A percentile compares a stretch with the other conserved stretches of the same genome.
Conservation (phyloP, 2,329 filamentous ascomycete genomes). For the Phaeomoniella chlamydospora region DNA sequence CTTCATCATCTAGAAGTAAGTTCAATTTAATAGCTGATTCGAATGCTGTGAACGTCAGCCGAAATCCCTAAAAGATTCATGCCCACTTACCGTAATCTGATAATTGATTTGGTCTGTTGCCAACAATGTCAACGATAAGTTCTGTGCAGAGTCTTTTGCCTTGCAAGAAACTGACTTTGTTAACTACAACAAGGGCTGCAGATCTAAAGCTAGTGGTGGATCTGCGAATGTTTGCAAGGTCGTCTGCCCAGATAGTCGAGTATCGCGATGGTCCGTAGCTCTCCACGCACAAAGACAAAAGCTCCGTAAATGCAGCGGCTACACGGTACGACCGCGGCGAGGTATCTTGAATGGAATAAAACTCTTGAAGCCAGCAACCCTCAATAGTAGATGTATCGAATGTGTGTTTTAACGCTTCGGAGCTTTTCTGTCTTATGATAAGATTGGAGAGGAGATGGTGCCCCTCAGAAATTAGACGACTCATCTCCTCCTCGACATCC, state of each 20-base stretch:
- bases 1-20: constrained; percentile 33
- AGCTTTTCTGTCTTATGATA: not conserved
- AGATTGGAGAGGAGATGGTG: constrained; percentile 21
- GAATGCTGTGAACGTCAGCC: constrained; percentile 27
- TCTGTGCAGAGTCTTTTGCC: constrained; percentile 44
- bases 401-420: not conserved
- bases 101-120: constrained; percentile 25
- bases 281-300: constrained; percentile 17
- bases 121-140: constrained; percentile 44
- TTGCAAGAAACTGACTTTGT: constrained; percentile 32
- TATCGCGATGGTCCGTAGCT: constrained; percentile 15
- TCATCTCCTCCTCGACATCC: constrained; percentile 36
- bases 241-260: constrained; percentile 12
- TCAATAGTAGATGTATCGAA: constrained; percentile 7
- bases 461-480: constrained; percentile 37
- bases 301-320: constrained; percentile 24
- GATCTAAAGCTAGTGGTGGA: constrained; percentile 30
- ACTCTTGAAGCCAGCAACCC: constrained; percentile 19
- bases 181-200: constrained; percentile 31
- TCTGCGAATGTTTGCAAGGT: constrained; percentile 19
- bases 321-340: constrained; percentile 21
- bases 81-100: not conserved
- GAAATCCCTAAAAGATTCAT: no score
- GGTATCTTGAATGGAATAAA: constrained; percentile 16
- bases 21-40: constrained; percentile 34